Conservation (phyloP, 306 rosid species). For the Lathyrus tuberosus region DNA sequence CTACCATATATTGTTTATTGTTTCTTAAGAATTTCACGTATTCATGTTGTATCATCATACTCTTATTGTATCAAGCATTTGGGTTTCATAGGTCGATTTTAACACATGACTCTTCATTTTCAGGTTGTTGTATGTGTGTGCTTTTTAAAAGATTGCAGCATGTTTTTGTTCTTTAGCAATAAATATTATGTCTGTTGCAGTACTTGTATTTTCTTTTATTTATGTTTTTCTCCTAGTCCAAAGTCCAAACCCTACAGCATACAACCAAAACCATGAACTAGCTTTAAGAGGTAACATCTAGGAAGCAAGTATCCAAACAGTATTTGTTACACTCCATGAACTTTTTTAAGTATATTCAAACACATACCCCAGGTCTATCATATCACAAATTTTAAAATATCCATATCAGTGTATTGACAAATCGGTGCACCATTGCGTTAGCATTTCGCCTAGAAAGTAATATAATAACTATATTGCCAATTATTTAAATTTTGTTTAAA, state of each 20-base stretch:
- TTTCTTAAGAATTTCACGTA: neutral
- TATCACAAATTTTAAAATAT: neutral
- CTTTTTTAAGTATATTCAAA: neutral
- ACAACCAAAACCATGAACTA: constrained; percentile 8
- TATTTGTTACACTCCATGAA: neutral
- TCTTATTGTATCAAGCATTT: neutral
- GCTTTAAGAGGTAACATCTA: neutral
- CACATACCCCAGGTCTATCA: neutral
- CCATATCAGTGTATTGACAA: neutral
- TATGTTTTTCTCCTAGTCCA: neutral
- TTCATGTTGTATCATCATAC: neutral
- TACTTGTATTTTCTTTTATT: neutral
- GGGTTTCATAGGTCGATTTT: neutral
- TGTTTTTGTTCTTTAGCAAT: neutral
- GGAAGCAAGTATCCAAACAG: neutral
- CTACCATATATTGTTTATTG: neutral
- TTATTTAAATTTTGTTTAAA: neutral
- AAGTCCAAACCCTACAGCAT: constrained; percentile 3
- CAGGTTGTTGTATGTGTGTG: neutral
- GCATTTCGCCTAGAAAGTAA: neutral
- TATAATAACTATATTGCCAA: neutral
- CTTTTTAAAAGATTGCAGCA: neutral
- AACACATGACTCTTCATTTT: neutral
- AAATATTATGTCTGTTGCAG: neutral
- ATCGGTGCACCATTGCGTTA: neutral